phyloP scores from a whole-genome alignment of 371 early-diverging fungal genomes.

The Lichtheimia ornata region DNA sequence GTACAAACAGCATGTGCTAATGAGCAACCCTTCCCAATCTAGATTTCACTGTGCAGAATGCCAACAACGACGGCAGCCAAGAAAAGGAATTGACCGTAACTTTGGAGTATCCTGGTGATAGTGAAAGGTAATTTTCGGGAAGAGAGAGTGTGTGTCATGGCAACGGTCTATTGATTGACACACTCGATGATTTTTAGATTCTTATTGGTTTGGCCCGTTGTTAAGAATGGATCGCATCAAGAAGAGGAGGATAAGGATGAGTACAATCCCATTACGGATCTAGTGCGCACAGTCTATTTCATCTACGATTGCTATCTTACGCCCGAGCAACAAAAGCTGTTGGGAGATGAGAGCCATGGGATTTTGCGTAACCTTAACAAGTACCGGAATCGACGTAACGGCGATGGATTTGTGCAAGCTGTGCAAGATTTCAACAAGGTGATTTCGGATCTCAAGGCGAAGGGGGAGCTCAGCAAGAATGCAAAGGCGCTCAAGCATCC shows the following conservation, averaged over 20 bases:
- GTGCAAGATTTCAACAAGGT: conserved; percentile 75
- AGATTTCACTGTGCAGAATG: conserved; percentile 15
- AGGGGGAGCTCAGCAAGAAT: conserved; percentile 38
- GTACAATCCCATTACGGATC: conserved; percentile 80
- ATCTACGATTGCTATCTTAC: conserved; percentile 68
- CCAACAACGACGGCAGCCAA: conserved; percentile 15
- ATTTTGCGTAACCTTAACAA: conserved; percentile 78
- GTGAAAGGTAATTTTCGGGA: conserved; percentile 34
- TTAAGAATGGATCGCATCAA: conserved; percentile 28
- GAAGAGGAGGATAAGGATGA: conserved; percentile 69
- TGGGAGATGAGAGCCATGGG: conserved; percentile 73
- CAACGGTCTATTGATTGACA: too few species aligned
- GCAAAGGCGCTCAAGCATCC: conserved; percentile 46
- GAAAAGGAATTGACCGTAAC: conserved; percentile 21
- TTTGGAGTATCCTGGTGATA: conserved; percentile 44
- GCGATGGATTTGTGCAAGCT: conserved; percentile 68
- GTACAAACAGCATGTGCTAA: not conserved
- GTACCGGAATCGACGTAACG: conserved; percentile 73
- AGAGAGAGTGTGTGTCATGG: not conserved
- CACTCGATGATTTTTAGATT: conserved; percentile 19
- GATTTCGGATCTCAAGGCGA: conserved; percentile 41
- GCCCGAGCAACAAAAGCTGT: conserved; percentile 44
- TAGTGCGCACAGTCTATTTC: conserved; percentile 67
- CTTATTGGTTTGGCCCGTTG: conserved; percentile 39
- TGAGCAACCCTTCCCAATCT: not conserved